These are phyloP conservation scores for Dendrobium nobile DNA, from an alignment of 106 monocot genomes.

Conservation along the genomic window DNA sequence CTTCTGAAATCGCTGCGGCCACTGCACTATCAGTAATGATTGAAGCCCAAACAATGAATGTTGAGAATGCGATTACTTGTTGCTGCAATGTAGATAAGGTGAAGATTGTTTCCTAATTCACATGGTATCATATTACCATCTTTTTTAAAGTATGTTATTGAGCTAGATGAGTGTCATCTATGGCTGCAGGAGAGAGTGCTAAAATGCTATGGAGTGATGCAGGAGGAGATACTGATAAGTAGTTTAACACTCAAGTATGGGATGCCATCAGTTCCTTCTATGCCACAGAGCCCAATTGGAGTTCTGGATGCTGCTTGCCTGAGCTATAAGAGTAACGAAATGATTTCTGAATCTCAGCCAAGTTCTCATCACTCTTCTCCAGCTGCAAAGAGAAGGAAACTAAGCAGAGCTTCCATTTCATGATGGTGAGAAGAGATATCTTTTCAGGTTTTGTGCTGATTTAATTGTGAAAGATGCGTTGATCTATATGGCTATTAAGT, in stretches of 20 bases:
- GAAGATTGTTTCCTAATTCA: background rate
- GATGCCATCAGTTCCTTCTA: constrained; percentile 24
- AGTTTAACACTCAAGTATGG: constrained; percentile 16
- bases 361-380: constrained; percentile 32
- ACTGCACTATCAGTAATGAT: constrained; percentile 32
- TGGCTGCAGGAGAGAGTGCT: constrained; percentile 64
- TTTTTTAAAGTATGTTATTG: background rate
- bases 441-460: background rate
- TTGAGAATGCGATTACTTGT: constrained; percentile 29
- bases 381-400: constrained; percentile 53
- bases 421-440: constrained; percentile 7
- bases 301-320: constrained; percentile 66
- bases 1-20: constrained; percentile 79
- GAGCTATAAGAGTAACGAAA: constrained; percentile 54
- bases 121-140: background rate
- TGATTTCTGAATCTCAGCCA: constrained; percentile 25
- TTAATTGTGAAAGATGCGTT: constrained; percentile 14
- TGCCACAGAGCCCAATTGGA: constrained; percentile 67
- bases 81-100: constrained; percentile 56
- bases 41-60: constrained; percentile 28
- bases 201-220: constrained; percentile 48
- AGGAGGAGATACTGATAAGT: constrained; percentile 22
- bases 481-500: constrained; percentile 6
- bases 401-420: constrained; percentile 21
- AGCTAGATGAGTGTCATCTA: background rate